These are phyloP conservation scores for Rhynchosporium graminicola DNA, from an alignment of 2,329 filamentous ascomycete species.

Conservation along the genomic window DNA sequence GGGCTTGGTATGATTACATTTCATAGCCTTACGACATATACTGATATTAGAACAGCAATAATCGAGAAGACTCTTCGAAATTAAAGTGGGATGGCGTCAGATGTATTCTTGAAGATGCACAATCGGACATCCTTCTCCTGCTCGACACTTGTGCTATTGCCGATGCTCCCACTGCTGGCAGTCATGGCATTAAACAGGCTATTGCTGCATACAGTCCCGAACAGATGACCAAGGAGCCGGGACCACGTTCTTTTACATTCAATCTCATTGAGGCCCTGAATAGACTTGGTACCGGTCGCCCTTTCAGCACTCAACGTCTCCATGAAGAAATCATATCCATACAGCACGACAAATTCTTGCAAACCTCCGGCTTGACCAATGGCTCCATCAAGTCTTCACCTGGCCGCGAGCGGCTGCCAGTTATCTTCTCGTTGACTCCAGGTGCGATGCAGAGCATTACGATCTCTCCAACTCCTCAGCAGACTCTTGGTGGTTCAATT, in stretches of 20 bases:
- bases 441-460: conserved; percentile 54
- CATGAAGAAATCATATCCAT: conserved; percentile 53
- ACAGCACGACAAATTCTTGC: conserved; percentile 44
- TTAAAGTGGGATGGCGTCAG: conserved; percentile 65
- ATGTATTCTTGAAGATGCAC: conserved; percentile 62
- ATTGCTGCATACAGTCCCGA: conserved; percentile 61
- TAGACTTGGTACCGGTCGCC: conserved; percentile 53
- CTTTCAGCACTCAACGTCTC: conserved; percentile 58
- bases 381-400: conserved; percentile 43
- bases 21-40: conserved; percentile 32
- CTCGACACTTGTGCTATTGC: conserved; percentile 62
- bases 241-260: conserved; percentile 60
- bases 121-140: conserved; percentile 62
- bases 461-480: conserved; percentile 45
- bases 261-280: conserved; percentile 56
- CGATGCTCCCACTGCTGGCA: conserved; percentile 52
- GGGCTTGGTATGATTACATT: conserved; percentile 59
- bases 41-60: conserved; percentile 52
- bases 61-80: conserved; percentile 58
- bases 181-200: conserved; percentile 60
- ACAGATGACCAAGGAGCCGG: conserved; percentile 47
- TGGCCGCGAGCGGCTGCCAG: conserved; percentile 45
- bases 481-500: conserved; percentile 39
- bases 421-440: conserved; percentile 58
- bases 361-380: conserved; percentile 49